These are phyloP conservation scores for Colletotrichum endophyticum DNA, from an alignment of 2,329 filamentous ascomycete genomes.

Conservation along the genomic window DNA sequence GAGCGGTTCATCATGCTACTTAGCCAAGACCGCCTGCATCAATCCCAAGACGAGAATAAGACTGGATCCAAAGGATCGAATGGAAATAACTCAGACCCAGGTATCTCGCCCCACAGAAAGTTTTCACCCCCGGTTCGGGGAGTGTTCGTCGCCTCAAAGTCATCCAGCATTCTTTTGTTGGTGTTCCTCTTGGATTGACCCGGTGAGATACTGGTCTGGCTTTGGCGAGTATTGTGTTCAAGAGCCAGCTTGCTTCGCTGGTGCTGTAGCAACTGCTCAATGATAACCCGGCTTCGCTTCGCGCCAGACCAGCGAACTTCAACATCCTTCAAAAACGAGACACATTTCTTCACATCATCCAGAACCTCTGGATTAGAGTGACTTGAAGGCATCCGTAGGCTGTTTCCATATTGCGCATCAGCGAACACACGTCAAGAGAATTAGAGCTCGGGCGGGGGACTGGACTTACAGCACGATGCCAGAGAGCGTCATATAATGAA, in stretches of 20 bases:
- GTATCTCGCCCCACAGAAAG: not conserved
- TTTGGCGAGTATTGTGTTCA: not conserved
- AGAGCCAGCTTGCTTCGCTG: not conserved
- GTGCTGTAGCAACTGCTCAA: slow-evolving; percentile 25
- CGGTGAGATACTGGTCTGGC: not conserved
- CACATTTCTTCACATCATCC: not conserved
- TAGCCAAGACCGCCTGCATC: not conserved
- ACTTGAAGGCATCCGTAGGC: not conserved
- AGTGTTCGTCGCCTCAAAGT: not conserved
- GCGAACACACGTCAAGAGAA: not conserved
- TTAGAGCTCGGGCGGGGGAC: fast-evolving
- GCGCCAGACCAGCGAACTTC: slow-evolving; percentile 30
- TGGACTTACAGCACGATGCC: not conserved
- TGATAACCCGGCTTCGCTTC: slow-evolving; percentile 25
- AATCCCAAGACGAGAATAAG: not conserved
- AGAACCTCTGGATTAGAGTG: not conserved
- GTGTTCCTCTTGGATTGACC: not conserved
- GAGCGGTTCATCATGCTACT: not conserved
- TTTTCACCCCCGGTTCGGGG: not conserved
- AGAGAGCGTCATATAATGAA: not conserved
- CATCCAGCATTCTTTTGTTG: not conserved
- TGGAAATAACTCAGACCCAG: not conserved
- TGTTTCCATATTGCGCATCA: not conserved
- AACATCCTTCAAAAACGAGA: slow-evolving; percentile 25
- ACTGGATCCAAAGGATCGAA: not conserved